Base-by-base conservation (phyloP, 2,329 filamentous ascomycete genomes). In the Claviceps digitariae region DNA sequence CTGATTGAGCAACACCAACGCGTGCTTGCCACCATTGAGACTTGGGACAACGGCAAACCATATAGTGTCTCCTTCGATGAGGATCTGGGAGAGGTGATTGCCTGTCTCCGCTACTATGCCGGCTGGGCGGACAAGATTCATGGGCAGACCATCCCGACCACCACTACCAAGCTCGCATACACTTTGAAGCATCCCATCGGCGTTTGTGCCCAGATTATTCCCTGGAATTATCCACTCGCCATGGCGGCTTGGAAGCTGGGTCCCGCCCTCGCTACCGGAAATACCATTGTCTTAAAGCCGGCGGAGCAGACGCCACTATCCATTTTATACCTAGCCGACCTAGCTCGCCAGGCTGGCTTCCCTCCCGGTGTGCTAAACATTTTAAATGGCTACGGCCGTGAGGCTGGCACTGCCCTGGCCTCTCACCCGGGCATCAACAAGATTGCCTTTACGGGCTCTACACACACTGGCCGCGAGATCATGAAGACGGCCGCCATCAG, bases 121-220 rank as follows among this genome's bases (percentile, higher is more conserved):
- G 86, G 87, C 34, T 90, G 79, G 68, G 84, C 86, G 23, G 86
- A 90, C 68, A 90, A 90, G 72, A 81, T 88, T 48, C 81, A 84
- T 57, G 87, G 87, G 12, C 81, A 87, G 63, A 86, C 85, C 12
- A 88, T 90, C 58, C 81, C 84, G 54, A 87, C 83, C 0, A 79
- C 75, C 0, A 72, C 75, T 0, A 70, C 75, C 17, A 90, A 90
- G 65, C 78, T 90, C 57, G 84, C 83, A 1, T 90, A 90, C 59
- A 89, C 85, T 0, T 72, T 89, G 27, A 78, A 81, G 38, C 83
- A 90, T 63, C 86, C 87, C 1, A 71, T 90, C n/a, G 87, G 87
- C 41, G 86, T 90, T 0, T 86, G 85, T 57, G 86, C 75, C 1
- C 74, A 77, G 64, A 89, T 90, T 57, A 88, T 88, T 47, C 84